phyloP scores from a whole-genome alignment of 129 eudicot genomes.

The Chrysanthemum makinoi region DNA sequence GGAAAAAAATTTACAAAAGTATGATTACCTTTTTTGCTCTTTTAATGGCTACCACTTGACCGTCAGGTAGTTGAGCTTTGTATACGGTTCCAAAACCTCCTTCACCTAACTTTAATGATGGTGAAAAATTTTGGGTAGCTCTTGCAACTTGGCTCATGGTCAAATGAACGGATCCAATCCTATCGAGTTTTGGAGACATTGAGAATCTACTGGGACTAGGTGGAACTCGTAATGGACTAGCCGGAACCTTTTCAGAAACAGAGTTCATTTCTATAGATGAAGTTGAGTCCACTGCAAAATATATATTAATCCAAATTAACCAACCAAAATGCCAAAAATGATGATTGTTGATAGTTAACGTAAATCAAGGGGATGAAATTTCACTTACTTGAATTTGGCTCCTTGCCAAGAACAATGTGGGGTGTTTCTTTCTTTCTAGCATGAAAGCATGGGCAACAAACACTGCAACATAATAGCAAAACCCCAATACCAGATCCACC shows the following conservation, averaged over 20 bases:
- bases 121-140: conserved; percentile 82
- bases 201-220: conserved; percentile 89
- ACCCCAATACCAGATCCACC: conserved; percentile 53
- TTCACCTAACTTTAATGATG: conserved; percentile 67
- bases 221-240: conserved; percentile 70
- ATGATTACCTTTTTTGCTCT: conserved; percentile 80
- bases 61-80: conserved; percentile 74
- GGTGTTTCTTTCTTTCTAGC: conserved; percentile 43
- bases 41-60: conserved; percentile 82
- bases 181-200: conserved; percentile 69
- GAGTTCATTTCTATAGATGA: conserved; percentile 73
- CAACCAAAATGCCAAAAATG: conserved; percentile 4
- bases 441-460: conserved; percentile 72
- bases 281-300: conserved; percentile 60
- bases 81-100: conserved; percentile 95
- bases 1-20: no score
- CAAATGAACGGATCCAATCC: conserved; percentile 78
- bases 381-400: conserved; percentile 67
- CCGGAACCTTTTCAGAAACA: conserved; percentile 54
- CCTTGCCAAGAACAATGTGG: conserved; percentile 57
- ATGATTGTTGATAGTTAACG: background rate
- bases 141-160: conserved; percentile 64
- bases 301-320: conserved; percentile 12
- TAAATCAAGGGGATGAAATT: background rate
- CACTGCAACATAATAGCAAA: conserved; percentile 49